Conservation (phyloP, 805 yeast genomes). For the Barnettozyma californica region DNA sequence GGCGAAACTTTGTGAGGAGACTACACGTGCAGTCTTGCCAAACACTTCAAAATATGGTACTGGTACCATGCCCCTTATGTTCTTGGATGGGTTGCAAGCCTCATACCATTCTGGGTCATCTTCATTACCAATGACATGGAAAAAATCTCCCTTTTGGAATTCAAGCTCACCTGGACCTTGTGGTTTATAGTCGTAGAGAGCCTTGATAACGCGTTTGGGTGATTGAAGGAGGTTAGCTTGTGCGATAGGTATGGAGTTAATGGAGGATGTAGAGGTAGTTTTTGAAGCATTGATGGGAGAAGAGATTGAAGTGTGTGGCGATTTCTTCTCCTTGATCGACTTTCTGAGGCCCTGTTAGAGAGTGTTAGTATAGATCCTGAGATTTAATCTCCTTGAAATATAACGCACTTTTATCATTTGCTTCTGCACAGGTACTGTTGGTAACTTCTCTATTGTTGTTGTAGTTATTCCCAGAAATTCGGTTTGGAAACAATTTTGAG, state of each 20-base stretch:
- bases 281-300: constrained; percentile 19
- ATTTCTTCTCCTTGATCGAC: constrained; percentile 24
- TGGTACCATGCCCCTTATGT: constrained; percentile 83
- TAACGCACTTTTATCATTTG: background rate
- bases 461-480: too few species aligned
- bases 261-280: constrained; percentile 20
- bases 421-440: background rate
- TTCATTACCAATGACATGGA: constrained; percentile 66
- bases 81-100: constrained; percentile 80
- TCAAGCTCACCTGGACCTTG: constrained; percentile 77
- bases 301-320: constrained; percentile 22
- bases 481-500: background rate
- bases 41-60: constrained; percentile 76
- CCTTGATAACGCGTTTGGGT: constrained; percentile 81
- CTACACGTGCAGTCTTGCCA: constrained; percentile 38
- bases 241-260: constrained; percentile 19
- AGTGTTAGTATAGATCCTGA: background rate
- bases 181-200: constrained; percentile 70
- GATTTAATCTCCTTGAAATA: background rate
- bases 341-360: constrained; percentile 23
- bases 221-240: constrained; percentile 33
- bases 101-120: constrained; percentile 70
- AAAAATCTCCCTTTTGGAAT: constrained; percentile 81
- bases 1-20: background rate
- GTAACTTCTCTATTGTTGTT: background rate